Conservation (phyloP, 805 yeast species). For the Starmerella floricola region DNA sequence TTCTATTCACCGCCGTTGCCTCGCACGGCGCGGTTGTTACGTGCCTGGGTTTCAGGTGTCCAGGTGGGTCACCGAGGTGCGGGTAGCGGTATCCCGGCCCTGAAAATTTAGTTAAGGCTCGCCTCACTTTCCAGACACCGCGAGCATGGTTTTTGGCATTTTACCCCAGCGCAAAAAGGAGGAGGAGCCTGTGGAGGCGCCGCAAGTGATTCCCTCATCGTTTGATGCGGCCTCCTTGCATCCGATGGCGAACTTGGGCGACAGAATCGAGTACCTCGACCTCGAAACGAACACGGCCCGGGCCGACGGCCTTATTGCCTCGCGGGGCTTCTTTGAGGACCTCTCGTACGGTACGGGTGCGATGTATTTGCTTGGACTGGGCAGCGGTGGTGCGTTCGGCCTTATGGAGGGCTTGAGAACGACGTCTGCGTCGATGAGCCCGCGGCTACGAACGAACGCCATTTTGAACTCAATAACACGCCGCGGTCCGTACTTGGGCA, state of each 20-base stretch:
- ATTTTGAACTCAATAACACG: constrained; percentile 83
- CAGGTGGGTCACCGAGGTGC: neutral
- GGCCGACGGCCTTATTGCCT: constrained; percentile 78
- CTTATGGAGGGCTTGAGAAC: constrained; percentile 71
- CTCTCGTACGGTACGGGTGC: constrained; percentile 97
- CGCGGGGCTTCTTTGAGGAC: constrained; percentile 97
- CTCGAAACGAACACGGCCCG: constrained; percentile 39
- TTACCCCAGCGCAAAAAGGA: constrained; percentile 4
- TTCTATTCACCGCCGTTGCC: too few relatives aligned
- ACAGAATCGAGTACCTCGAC: constrained; percentile 80
- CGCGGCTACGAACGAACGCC: constrained; percentile 76
- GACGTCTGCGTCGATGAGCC: constrained; percentile 63
- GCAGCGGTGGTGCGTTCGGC: constrained; percentile 83
- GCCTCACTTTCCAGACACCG: neutral
- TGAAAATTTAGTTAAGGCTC: constrained; percentile 2
- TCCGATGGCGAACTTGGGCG: constrained; percentile 85
- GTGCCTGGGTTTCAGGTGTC: too few relatives aligned
- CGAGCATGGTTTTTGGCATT: constrained; percentile 10
- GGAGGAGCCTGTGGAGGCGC: constrained; percentile 9
- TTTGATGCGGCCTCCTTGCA: constrained; percentile 66
- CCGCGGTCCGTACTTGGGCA: constrained; percentile 92
- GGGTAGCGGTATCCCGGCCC: constrained; percentile 3
- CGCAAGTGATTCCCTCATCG: constrained; percentile 21
- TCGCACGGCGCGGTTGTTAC: too few relatives aligned
- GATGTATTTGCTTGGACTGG: constrained; percentile 69